Evolutionary conservation across 2,329 filamentous ascomycete genomes (phyloP).

Genomic region (Sclerotinia subarctica): DNA sequence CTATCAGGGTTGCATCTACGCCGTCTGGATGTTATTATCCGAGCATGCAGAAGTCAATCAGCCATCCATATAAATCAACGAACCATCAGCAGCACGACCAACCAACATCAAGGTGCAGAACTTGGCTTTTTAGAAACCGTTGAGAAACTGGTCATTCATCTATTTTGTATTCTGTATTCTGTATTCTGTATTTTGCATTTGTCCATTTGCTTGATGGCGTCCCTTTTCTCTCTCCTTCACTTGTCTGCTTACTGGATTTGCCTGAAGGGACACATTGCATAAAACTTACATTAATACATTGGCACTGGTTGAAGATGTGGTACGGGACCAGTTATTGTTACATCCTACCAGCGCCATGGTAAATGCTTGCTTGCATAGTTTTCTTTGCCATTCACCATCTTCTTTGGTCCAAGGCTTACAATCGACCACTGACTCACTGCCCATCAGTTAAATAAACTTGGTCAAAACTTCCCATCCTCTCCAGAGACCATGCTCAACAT

Average conservation of each 20-base stretch:
- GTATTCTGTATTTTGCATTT: no score
- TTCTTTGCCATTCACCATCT: not conserved
- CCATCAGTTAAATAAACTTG: not conserved
- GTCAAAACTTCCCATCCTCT: not conserved
- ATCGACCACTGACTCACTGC: not conserved
- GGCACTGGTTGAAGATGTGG: conserved; percentile 12
- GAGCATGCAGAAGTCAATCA: not conserved
- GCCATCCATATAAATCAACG: not conserved
- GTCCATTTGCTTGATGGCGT: no score
- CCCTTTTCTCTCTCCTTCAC: not conserved
- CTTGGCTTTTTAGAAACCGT: not conserved
- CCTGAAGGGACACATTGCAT: conserved; percentile 3
- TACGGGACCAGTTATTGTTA: conserved; percentile 5
- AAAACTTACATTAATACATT: not conserved
- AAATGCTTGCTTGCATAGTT: conserved; percentile 17
- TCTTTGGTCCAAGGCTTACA: not conserved
- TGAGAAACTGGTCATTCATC: conserved; percentile 8
- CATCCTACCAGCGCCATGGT: conserved; percentile 20
- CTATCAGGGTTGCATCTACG: conserved; percentile 1
- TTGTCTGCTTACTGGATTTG: conserved; percentile 9
- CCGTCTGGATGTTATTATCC: not conserved
- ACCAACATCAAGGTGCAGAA: not conserved
- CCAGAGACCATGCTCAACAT: not conserved
- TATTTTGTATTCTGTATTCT: no score
- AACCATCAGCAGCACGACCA: not conserved